Percentiles rank a stretch among this genome's conserved stretches.
Conservation (phyloP, 1,284 basidiomycete species). For the Meira nashicola region DNA sequence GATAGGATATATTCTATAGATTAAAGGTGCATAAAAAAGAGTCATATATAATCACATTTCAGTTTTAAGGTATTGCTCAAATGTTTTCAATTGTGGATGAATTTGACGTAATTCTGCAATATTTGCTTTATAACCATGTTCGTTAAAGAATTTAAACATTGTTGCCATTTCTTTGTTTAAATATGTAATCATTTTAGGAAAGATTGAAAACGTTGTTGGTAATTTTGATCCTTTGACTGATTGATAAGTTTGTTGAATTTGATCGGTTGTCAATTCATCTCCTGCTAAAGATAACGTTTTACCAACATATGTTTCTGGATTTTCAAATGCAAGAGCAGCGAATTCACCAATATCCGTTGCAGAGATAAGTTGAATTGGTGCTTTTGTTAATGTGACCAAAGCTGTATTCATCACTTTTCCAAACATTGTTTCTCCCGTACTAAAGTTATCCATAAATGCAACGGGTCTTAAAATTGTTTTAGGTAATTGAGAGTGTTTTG, state of each 20-base stretch:
- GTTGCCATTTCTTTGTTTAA: background rate
- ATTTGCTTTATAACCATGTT: background rate
- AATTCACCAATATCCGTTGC: constrained; percentile 4
- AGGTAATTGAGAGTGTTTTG: background rate
- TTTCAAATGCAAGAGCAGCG: constrained; percentile 4
- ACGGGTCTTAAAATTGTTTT: constrained; percentile 2
- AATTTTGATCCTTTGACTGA: constrained; percentile 1
- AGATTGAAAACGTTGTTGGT: background rate
- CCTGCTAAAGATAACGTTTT: background rate
- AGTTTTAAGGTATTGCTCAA: background rate
- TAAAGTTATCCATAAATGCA: constrained; percentile 9
- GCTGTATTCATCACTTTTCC: background rate
- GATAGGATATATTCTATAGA: too few species aligned
- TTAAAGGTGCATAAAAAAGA: too few species aligned
- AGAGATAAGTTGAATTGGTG: constrained; percentile 1
- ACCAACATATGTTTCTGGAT: background rate
- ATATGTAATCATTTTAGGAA: background rate
- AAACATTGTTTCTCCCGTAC: background rate
- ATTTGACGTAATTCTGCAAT: background rate
- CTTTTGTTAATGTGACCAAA: background rate
- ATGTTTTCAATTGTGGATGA: constrained; percentile 1
- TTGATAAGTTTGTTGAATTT: background rate
- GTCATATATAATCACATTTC: background rate
- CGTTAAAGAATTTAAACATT: constrained; percentile 11
- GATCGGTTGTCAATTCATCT: background rate